Percentiles rank a stretch among this genome's conserved stretches.
Conservation (phyloP, 164 flowering plant genomes). For the Buxus sempervirens region DNA sequence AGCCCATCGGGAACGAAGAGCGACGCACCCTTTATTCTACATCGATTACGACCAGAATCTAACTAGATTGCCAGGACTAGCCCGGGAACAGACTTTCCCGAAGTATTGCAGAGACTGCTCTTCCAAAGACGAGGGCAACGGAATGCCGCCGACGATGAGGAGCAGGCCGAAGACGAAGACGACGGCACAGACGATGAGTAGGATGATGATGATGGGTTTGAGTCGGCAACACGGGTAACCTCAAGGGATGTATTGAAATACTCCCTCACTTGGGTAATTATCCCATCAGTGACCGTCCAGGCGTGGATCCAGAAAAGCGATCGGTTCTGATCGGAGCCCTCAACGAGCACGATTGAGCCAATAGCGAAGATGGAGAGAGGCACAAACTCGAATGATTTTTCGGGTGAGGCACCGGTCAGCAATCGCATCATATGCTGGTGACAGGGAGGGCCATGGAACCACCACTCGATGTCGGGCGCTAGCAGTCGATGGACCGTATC, state of each 20-base stretch:
- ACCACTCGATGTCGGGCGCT: conserved; percentile 88
- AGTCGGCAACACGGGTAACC: conserved; percentile 42
- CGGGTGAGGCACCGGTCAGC: conserved; percentile 45
- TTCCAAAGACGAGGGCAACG: conserved; percentile 68
- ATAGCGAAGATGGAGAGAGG: conserved; percentile 45
- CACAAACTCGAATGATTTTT: conserved; percentile 29
- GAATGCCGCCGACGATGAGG: not conserved
- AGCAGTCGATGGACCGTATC: conserved; percentile 56
- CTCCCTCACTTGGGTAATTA: conserved; percentile 74
- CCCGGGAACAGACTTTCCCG: conserved; percentile 75
- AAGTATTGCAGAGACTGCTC: conserved; percentile 53
- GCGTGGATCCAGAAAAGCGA: conserved; percentile 77
- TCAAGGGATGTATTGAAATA: conserved; percentile 80
- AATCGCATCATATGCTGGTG: conserved; percentile 86
- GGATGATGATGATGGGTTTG: conserved; percentile 4
- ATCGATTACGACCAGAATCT: not conserved
- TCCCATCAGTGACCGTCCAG: conserved; percentile 71
- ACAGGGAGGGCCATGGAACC: conserved; percentile 95
- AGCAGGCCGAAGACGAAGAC: conserved; percentile 14
- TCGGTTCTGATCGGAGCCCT: conserved; percentile 49
- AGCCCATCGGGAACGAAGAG: not conserved
- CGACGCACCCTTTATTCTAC: not conserved
- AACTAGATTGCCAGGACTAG: conserved; percentile 61
- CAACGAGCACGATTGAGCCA: conserved; percentile 60
- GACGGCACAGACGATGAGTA: conserved; percentile 16